Evolutionary conservation across 2,329 filamentous ascomycete species (phyloP), one percentile per base, ranked within the genome.

Genomic region (Blastomyces silverae): DNA sequence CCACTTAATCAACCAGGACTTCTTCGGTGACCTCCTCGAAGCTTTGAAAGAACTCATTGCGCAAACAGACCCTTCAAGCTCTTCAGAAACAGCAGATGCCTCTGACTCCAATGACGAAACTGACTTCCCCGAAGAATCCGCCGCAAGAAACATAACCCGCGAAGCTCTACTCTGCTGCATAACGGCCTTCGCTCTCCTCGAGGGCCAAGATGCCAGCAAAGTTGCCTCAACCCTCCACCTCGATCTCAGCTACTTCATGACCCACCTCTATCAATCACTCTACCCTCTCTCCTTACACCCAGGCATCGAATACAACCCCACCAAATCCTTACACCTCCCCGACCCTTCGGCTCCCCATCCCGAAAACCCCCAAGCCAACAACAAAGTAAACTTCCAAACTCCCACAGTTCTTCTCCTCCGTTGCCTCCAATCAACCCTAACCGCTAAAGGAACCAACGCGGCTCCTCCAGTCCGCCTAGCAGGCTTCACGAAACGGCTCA

Each of bases 1-100:
- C 3, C 94, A 97, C 75, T 84, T 99, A 66, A 99, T 99, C 82
- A 99, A 99, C 79, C 92, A 99, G 74, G 91, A 99, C 74, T 97
- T 99, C 81, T 99, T 99, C 72, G 94, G 93, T 37, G 94, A 99
- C 74, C 83, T 99, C 39, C 85, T 99, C 13, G 94, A 97, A 78
- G 93, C 92, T 0, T 82, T 99, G 50, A 95, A 96, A 76, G 94
- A 99, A 68, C 84, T 99, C 56, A 93, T 97, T 71, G 85, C 86
- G 3, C 86, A 92, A 69, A 71, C 73, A 25, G 70, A 74, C 17
- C 72, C 77, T 22, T 76, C 81, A 65, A 73, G 79, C n/a, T 74
- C 71, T 20, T 81, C 83, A 20, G 81, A 81, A 3, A 75, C 79
- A 50, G 74, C 76, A n/a, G 76, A 76, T 17, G 71, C 79, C 2